Percentiles rank a stretch among this genome's conserved stretches.
phyloP scores from a whole-genome alignment of 306 rosid genomes.

The Benincasa hispida region DNA sequence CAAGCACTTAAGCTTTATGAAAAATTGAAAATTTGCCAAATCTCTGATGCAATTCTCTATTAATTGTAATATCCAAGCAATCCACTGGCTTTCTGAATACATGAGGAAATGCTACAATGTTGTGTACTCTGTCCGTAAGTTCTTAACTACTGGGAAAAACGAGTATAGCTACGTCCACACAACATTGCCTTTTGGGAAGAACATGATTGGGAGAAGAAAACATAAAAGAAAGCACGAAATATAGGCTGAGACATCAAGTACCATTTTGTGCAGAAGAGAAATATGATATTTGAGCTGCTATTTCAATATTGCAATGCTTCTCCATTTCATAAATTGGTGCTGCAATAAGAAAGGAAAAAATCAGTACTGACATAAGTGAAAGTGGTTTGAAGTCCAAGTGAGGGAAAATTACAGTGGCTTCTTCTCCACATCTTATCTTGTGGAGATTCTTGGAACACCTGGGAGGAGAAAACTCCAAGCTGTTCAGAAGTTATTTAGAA shows the following conservation, averaged over 20 bases:
- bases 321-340: constrained; percentile 88
- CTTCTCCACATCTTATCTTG: constrained; percentile 76
- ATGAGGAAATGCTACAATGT: constrained; percentile 71
- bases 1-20: constrained; percentile 54
- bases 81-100: constrained; percentile 61
- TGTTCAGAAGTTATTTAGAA: constrained; percentile 29
- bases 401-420: constrained; percentile 57
- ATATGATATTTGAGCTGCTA: constrained; percentile 80
- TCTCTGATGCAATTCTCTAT: constrained; percentile 42
- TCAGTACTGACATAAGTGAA: constrained; percentile 7
- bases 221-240: constrained; percentile 20
- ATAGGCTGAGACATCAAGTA: constrained; percentile 43
- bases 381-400: constrained; percentile 7
- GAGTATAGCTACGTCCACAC: background rate
- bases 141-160: background rate
- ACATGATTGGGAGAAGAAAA: background rate
- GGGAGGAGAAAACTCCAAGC: constrained; percentile 99
- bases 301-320: constrained; percentile 86
- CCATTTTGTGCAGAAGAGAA: constrained; percentile 67
- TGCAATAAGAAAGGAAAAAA: constrained; percentile 22
- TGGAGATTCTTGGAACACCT: constrained; percentile 91
- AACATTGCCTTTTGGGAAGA: background rate
- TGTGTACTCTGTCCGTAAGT: background rate
- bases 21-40: constrained; percentile 40
- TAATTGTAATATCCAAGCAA: constrained; percentile 54